Percentiles rank a stretch among this genome's conserved stretches.
Evolutionary conservation across 768 basidiomycete species (phyloP).

Genomic region (Xerocomellus dryophilus): DNA sequence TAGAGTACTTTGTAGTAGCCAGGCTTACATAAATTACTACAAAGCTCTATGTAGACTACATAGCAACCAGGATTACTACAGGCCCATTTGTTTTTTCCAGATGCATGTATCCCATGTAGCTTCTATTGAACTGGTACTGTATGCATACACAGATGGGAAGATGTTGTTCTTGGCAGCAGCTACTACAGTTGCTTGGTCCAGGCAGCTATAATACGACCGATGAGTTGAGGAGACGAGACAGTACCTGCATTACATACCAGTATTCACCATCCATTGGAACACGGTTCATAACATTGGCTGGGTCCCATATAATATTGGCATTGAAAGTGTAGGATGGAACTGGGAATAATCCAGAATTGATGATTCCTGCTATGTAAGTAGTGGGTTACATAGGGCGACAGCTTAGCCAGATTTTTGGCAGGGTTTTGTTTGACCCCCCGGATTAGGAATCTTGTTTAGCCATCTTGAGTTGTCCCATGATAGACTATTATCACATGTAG

Average conservation of each 20-base stretch:
- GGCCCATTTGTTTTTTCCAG: no score
- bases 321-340: neutral
- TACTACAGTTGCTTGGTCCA: slow-evolving; percentile 47
- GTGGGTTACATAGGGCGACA: no score
- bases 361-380: neutral
- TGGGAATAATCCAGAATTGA: slow-evolving; percentile 2
- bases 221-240: neutral
- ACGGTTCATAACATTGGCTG: slow-evolving; percentile 1
- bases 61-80: no score
- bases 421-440: no score
- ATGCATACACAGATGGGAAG: slow-evolving; percentile 42
- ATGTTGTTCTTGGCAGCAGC: slow-evolving; percentile 41
- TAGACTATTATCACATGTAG: no score
- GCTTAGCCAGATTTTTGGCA: no score
- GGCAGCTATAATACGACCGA: slow-evolving; percentile 3
- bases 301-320: slow-evolving; percentile 2
- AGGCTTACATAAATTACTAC: no score
- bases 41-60: no score
- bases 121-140: slow-evolving; percentile 48
- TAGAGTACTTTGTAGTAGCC: no score
- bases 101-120: slow-evolving; percentile 43
- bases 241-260: neutral
- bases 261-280: slow-evolving; percentile 10
- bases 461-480: no score
- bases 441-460: no score